Base-by-base conservation (phyloP, 768 basidiomycete species). In the Collybiopsis luxurians region DNA sequence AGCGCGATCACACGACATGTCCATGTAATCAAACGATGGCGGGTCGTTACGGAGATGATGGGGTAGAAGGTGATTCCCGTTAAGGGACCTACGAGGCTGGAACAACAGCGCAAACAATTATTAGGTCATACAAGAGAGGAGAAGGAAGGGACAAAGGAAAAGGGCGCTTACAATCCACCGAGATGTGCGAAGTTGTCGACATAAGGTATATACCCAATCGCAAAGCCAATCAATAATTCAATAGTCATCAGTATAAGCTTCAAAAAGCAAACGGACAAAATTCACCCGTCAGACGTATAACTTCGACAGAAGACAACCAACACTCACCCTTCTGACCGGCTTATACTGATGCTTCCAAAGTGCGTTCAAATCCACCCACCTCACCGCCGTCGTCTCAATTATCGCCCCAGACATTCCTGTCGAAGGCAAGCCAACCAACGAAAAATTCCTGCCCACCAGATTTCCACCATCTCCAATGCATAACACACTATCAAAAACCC, bases 391-490 rank as follows among this genome's bases (percentile, higher is more conserved):
- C 2, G 89, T 91, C 15, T 92, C 93, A 56, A 96, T 94, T 54
- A 98, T 89, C 1, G 95, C 93, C 5, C 96, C 96, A 61, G 88
- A 91, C 2, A 95, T 96, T 44, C 96, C 96, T 11, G 94, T 80
- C 12, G 91, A 93, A 0, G 96, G 95, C 19, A 87, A 73, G 9
- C 94, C 95, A 4, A 95, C 89, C 12, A 96, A 74, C 2, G 92
- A 79, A 66, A 98, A 98, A 71, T 97, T 98, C 2, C 93, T 94
- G 24, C 96, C 95, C 26, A 98, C 77, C 24, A 94, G 81, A 62
- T 93, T 93, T 80, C 96, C 96, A 97, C 98, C 30, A 97, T 92
- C 6, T 95, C 96, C 11, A 92, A 89, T 0, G 94, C 81, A 95
- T 94, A 82, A 70, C 97, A 99, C 2, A 92, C 83, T 11, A 97